Conservation (phyloP, 257 asterid species). For the Primulina huaijiensis region DNA sequence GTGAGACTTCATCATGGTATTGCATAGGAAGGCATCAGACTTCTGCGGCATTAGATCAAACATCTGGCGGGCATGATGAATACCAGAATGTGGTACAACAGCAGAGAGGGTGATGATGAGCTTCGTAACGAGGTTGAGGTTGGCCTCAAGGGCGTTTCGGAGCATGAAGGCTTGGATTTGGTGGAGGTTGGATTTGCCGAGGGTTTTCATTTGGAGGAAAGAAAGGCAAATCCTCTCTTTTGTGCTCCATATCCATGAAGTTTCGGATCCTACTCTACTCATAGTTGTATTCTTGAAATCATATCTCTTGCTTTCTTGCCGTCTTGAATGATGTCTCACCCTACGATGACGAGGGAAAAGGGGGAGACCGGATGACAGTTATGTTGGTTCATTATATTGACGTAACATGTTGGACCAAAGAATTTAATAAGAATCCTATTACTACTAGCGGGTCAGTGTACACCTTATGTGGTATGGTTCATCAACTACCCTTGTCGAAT, state of each 20-base stretch:
- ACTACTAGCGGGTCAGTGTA: too few species aligned
- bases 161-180: conserved; percentile 79
- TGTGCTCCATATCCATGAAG: conserved; percentile 50
- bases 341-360: too few species aligned
- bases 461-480: too few species aligned
- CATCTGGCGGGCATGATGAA: conserved; percentile 60
- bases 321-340: too few species aligned
- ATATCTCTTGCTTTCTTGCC: too few species aligned
- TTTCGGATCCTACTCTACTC: neutral
- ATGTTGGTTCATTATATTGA: too few species aligned
- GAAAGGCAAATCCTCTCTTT: conserved; percentile 59
- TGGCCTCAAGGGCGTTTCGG: conserved; percentile 55
- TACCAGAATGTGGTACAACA: conserved; percentile 44
- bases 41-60: conserved; percentile 51
- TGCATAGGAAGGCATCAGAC: conserved; percentile 69
- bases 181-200: conserved; percentile 46
- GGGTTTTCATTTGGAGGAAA: conserved; percentile 55
- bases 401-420: too few species aligned
- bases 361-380: too few species aligned
- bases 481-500: too few species aligned
- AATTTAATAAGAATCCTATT: too few species aligned
- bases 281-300: too few species aligned
- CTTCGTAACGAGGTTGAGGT: conserved; percentile 67
- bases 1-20: conserved; percentile 86
- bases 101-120: conserved; percentile 56